Evolutionary conservation across 148 eudicot species (phyloP).

Genomic region (Arbutus unedo): DNA sequence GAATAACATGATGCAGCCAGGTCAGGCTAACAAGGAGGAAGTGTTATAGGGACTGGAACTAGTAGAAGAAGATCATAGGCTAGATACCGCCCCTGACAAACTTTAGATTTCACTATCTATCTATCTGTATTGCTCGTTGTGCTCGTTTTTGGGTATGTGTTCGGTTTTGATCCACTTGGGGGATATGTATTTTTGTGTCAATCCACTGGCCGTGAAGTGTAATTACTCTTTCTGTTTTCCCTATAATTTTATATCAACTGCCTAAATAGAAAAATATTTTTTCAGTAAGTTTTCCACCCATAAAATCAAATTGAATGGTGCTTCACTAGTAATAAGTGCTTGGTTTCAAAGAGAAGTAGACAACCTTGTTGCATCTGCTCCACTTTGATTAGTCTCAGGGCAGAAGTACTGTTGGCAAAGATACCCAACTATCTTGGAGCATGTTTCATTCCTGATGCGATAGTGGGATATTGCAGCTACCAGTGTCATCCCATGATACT

Average conservation of each 20-base stretch:
- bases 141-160: neutral
- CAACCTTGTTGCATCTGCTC: neutral
- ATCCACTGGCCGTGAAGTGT: neutral
- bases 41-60: neutral
- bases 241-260: neutral
- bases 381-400: neutral
- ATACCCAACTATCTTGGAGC: neutral
- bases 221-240: neutral
- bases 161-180: neutral
- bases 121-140: neutral
- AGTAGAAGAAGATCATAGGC: neutral
- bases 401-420: neutral
- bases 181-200: neutral
- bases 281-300: neutral
- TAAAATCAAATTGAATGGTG: neutral
- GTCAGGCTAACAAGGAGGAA: neutral
- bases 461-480: neutral
- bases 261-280: neutral
- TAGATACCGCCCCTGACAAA: neutral
- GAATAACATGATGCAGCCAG: neutral
- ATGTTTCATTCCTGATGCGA: neutral
- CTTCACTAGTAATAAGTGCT: neutral
- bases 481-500: too few species aligned
- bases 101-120: neutral
- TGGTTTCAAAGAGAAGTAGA: neutral